Conservation (phyloP, 2,329 filamentous ascomycete genomes). For the Clonostachys byssicola region DNA sequence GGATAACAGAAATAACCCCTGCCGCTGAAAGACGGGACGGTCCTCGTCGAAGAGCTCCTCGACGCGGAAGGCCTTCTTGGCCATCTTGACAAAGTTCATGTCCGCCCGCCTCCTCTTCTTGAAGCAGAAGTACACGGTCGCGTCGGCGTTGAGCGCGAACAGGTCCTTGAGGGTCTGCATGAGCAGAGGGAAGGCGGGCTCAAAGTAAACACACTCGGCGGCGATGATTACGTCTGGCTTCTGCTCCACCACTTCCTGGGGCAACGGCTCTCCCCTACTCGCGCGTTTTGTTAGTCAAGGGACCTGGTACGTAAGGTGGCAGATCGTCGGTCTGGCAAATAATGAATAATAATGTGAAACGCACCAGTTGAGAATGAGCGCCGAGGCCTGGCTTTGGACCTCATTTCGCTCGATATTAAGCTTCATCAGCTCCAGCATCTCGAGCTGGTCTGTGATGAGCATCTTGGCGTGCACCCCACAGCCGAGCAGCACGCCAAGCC, state of each 20-base stretch:
- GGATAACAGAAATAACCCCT: constrained; percentile 58
- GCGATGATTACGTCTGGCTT: constrained; percentile 83
- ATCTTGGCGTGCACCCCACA: constrained; percentile 47
- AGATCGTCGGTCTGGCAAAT: not conserved
- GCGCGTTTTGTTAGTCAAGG: not conserved
- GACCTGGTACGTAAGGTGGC: not conserved
- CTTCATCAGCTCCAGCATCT: constrained; percentile 83
- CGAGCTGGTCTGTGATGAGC: constrained; percentile 80
- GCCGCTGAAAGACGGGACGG: constrained; percentile 48
- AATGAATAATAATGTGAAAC: constrained; percentile 21
- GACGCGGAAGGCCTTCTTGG: constrained; percentile 62
- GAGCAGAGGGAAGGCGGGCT: constrained; percentile 88
- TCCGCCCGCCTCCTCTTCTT: constrained; percentile 86
- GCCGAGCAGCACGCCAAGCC: constrained; percentile 55
- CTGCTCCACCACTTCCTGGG: constrained; percentile 43
- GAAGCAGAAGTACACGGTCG: constrained; percentile 79
- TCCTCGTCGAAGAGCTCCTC: constrained; percentile 60
- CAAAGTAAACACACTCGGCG: constrained; percentile 95
- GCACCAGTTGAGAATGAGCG: constrained; percentile 78
- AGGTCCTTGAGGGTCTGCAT: constrained; percentile 73
- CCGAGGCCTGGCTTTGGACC: constrained; percentile 57
- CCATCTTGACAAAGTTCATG: constrained; percentile 68
- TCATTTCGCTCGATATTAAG: constrained; percentile 82
- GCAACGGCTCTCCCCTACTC: constrained; percentile 56
- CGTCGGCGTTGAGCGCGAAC: constrained; percentile 64